Evolutionary conservation across 805 yeast genomes (phyloP).

Genomic region (Candida hungchunana): DNA sequence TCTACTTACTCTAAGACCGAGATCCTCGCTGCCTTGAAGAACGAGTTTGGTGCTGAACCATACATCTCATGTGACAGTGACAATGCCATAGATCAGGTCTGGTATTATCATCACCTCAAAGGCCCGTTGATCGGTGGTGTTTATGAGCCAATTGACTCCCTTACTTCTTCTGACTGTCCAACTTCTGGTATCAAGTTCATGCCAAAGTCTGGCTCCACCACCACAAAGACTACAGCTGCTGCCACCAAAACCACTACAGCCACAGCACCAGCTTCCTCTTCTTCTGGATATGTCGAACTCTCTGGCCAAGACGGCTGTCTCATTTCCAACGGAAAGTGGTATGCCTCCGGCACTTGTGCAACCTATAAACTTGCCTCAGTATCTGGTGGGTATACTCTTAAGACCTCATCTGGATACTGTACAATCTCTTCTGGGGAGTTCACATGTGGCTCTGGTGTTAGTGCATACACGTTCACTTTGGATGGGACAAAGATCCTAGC

Average conservation of each 20-base stretch:
- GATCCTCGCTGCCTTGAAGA: conserved; percentile 47
- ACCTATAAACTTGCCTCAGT: conserved; percentile 43
- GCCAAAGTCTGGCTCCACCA: too few relatives aligned
- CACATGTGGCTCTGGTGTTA: too few relatives aligned
- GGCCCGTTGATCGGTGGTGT: conserved; percentile 69
- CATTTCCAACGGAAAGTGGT: conserved; percentile 84
- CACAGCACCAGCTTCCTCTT: conserved; percentile 17
- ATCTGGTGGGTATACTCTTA: conserved; percentile 49
- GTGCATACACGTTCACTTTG: too few relatives aligned
- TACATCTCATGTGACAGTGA: conserved; percentile 54
- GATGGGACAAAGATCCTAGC: too few relatives aligned
- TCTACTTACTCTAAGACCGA: conserved; percentile 54
- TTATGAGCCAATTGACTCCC: conserved; percentile 57
- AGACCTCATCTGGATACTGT: conserved; percentile 71
- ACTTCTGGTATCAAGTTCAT: conserved; percentile 60
- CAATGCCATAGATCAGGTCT: conserved; percentile 43
- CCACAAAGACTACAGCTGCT: conserved; percentile 20
- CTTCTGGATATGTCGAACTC: conserved; percentile 43
- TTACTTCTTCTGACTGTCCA: conserved; percentile 60
- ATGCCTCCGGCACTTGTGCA: conserved; percentile 76
- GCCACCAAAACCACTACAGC: conserved; percentile 23
- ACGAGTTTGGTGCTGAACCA: conserved; percentile 51
- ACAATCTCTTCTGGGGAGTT: conserved; percentile 35
- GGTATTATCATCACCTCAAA: conserved; percentile 74
- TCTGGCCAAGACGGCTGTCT: conserved; percentile 63